Conservation (phyloP, 2,329 filamentous ascomycete genomes). For the Penicillium verrucosum region DNA sequence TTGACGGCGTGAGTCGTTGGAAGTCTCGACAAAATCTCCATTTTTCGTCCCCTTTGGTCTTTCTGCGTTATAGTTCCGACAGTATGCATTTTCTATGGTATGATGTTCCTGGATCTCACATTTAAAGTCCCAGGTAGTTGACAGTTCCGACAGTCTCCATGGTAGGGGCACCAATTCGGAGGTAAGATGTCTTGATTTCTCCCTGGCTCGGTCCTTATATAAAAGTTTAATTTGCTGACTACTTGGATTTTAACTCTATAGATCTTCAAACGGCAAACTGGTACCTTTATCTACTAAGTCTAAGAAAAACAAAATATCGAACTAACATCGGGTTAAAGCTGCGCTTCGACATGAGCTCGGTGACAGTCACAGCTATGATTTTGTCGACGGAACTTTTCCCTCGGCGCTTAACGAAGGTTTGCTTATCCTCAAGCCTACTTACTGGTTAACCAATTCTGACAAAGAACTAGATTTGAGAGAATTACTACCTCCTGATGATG, state of each 20-base stretch:
- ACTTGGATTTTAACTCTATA: neutral
- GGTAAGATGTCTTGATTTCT: conserved; percentile 7
- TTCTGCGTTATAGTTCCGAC: neutral
- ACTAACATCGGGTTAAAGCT: conserved; percentile 3
- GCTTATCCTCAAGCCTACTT: neutral
- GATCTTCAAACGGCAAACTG: neutral
- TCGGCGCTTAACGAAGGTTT: conserved; percentile 15
- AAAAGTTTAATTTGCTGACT: neutral
- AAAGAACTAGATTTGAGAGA: neutral
- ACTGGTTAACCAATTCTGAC: neutral
- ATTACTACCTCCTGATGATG: neutral
- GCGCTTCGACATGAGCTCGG: conserved; percentile 23
- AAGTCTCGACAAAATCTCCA: neutral
- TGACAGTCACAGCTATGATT: conserved; percentile 20
- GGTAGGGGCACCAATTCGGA: conserved; percentile 23
- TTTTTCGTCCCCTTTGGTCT: neutral
- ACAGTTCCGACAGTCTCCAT: conserved; percentile 17
- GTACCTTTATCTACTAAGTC: neutral
- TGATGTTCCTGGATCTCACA: neutral
- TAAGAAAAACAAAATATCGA: too few relatives aligned
- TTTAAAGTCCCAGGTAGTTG: neutral
- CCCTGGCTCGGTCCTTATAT: neutral
- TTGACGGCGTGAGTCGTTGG: neutral
- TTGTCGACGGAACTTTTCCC: conserved; percentile 20
- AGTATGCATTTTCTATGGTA: neutral